Base-by-base conservation (phyloP, 306 rosid species). In the Sindora glabra region DNA sequence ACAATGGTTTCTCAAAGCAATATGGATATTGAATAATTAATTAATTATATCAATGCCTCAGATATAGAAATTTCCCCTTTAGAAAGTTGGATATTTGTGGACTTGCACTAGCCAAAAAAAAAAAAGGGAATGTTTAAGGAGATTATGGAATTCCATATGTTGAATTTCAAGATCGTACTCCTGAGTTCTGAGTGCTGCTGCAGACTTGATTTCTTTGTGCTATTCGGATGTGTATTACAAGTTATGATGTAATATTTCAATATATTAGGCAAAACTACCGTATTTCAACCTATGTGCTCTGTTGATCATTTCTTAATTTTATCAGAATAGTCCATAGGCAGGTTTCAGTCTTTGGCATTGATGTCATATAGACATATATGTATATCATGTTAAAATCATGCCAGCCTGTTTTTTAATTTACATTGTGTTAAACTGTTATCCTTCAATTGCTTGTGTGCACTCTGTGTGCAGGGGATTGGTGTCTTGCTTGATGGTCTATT, bases 401-500 rank as follows among this genome's bases (percentile, higher is more conserved):
- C 52, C 3, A 38, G 13, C 6, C 13, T 23, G 5, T 29, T 27
- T n/a, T 29, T 29, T 29, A 9, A 41, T 30, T 56, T 55, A 24
- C 2, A 37, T 36, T 39, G 27, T 11, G 47, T 48, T 15, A 24
- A 26, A 12, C 16, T 36, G 23, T 16, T n/a, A n/a, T n/a, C n/a
- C 9, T 44, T 39, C 11, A 60, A 13, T 10, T 36, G 4, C 66
- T 6, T 26, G 44, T 14, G 12, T 6, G 0, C 37, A 4, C 15
- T 57, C 44, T 38, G 67, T 62, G 48, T 19, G 2, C 79, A 92
- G 98, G 98, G 98, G 12, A 83, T 92, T 8, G 90, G 94, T 7
- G 48, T 92, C 64, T 59, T 92, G 79, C 96, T 92, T 17, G 89
- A 81, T 66, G 98, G 98, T 59, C 94, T 92, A 48, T 92, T 36